Percentiles rank a stretch among this genome's conserved stretches.
These are phyloP conservation scores for Cenchrus fungigraminus DNA, from an alignment of 176 grass and related monocot species.

Conservation along the genomic window DNA sequence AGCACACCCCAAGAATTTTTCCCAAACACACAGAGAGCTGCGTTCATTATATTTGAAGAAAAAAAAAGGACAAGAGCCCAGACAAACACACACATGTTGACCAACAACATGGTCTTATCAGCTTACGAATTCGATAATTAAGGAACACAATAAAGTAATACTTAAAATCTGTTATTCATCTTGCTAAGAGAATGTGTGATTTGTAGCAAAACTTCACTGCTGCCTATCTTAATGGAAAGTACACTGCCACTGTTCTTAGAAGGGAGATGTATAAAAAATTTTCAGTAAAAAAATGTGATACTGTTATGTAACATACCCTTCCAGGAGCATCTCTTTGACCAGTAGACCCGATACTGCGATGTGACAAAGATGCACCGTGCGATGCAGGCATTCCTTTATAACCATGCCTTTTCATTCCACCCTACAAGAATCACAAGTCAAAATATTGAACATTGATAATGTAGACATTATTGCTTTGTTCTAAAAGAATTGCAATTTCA, in stretches of 20 bases:
- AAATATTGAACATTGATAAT: not conserved
- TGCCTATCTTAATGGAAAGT: conserved; percentile 23
- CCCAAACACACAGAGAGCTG: too few relatives aligned
- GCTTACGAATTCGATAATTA: not conserved
- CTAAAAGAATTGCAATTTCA: not conserved
- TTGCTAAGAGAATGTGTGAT: conserved; percentile 6
- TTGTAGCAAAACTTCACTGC: conserved; percentile 8
- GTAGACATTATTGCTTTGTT: conserved; percentile 16
- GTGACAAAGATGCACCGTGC: conserved; percentile 93
- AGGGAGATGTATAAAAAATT: conserved; percentile 16
- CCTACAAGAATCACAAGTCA: conserved; percentile 59
- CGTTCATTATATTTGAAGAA: too few relatives aligned
- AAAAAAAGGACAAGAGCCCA: not conserved
- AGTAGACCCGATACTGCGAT: conserved; percentile 92
- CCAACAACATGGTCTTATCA: not conserved
- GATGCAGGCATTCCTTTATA: conserved; percentile 81
- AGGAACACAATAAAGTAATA: conserved; percentile 31
- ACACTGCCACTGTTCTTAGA: conserved; percentile 25
- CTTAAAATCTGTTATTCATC: conserved; percentile 15
- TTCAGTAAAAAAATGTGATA: conserved; percentile 30
- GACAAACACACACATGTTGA: not conserved
- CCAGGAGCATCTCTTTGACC: conserved; percentile 98
- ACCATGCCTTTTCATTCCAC: conserved; percentile 91
- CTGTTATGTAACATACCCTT: conserved; percentile 65
- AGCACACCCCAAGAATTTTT: not conserved